Percentiles rank a stretch among this genome's conserved stretches.
Evolutionary conservation across 2,329 filamentous ascomycete genomes (phyloP).

Genomic region (Aspergillus niger): DNA sequence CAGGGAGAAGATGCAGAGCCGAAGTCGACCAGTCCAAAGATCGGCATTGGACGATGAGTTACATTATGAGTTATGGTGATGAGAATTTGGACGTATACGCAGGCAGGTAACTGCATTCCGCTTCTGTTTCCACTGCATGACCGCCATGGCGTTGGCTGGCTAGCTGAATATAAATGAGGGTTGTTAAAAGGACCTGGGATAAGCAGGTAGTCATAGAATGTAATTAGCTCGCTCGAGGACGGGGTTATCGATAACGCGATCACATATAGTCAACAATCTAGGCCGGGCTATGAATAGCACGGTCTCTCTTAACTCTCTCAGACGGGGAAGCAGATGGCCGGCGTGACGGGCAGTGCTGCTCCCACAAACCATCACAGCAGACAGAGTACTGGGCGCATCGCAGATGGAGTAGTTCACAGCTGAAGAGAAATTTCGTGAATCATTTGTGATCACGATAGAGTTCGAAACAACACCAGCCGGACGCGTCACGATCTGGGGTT

Average conservation of each 20-base stretch:
- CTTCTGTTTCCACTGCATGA: background rate
- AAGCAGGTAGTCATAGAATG: background rate
- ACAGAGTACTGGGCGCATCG: too few relatives aligned
- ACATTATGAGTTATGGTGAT: conserved; percentile 14
- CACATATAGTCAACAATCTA: background rate
- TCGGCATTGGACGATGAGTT: conserved; percentile 5
- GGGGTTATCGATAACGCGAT: background rate
- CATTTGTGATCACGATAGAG: background rate
- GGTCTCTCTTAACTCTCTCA: too few relatives aligned
- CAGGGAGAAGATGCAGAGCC: conserved; percentile 23
- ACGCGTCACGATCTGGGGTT: background rate
- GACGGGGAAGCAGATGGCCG: too few relatives aligned
- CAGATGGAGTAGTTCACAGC: background rate
- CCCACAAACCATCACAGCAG: too few relatives aligned
- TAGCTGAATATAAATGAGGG: background rate
- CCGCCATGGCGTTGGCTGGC: background rate
- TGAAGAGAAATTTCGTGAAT: background rate
- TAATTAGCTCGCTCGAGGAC: background rate
- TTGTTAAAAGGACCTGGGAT: background rate
- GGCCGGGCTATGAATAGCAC: background rate
- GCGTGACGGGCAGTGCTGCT: background rate
- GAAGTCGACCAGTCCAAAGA: conserved; percentile 18
- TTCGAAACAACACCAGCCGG: background rate
- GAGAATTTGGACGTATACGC: background rate
- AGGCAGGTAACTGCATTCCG: background rate